phyloP scores from a whole-genome alignment of 2,329 filamentous ascomycete genomes.

The Chrysoporthe austroafricana region DNA sequence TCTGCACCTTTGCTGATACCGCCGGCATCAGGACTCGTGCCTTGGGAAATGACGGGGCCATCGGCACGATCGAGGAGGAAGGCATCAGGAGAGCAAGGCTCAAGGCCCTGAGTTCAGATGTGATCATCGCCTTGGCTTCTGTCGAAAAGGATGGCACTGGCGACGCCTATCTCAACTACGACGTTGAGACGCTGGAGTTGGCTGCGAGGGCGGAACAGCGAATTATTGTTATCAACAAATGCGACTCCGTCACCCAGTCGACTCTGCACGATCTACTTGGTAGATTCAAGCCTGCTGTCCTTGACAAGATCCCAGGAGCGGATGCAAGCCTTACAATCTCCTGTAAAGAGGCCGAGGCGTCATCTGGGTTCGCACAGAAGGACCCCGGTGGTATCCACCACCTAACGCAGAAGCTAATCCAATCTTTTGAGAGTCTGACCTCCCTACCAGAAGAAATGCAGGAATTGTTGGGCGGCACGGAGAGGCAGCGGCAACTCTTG shows the following conservation, averaged over 20 bases:
- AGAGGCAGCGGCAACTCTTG: conserved; percentile 83
- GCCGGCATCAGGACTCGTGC: conserved; percentile 73
- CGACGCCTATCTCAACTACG: conserved; percentile 51
- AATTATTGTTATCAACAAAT: conserved; percentile 67
- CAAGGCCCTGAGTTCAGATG: conserved; percentile 80
- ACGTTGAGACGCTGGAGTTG: conserved; percentile 59
- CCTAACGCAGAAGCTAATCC: conserved; percentile 70
- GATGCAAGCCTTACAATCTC: conserved; percentile 66
- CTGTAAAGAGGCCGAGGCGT: conserved; percentile 63
- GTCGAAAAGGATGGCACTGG: conserved; percentile 57
- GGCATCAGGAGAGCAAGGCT: conserved; percentile 86
- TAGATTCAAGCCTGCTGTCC: conserved; percentile 46
- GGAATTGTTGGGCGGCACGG: conserved; percentile 87
- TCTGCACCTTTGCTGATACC: conserved; percentile 94
- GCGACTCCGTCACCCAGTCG: conserved; percentile 49
- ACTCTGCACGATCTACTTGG: conserved; percentile 44
- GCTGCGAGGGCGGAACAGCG: conserved; percentile 52
- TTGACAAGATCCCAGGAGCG: conserved; percentile 40
- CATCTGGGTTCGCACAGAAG: conserved; percentile 28
- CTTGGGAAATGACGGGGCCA: conserved; percentile 36
- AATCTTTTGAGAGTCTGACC: conserved; percentile 73
- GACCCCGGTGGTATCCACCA: conserved; percentile 69
- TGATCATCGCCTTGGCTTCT: conserved; percentile 81
- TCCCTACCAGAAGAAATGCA: conserved; percentile 71
- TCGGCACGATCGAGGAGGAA: conserved; percentile 82